These are phyloP conservation scores for Populus nigra DNA, from an alignment of 345 rosid species.

Conservation along the genomic window DNA sequence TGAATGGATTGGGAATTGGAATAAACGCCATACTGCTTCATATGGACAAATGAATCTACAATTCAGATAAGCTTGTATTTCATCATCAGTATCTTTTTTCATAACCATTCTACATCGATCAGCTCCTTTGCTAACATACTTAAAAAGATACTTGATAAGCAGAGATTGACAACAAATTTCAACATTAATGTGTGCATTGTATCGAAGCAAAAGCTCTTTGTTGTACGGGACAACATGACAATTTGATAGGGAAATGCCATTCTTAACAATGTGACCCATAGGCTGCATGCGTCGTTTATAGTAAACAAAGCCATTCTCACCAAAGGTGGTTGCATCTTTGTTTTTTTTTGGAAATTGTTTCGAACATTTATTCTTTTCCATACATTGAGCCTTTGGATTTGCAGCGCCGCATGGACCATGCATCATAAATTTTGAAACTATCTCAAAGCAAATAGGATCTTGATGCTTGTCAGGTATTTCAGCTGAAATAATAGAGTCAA, in stretches of 20 bases:
- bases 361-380: neutral
- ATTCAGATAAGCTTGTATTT: neutral
- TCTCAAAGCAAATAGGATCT: neutral
- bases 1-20: neutral
- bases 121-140: neutral
- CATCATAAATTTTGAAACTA: neutral
- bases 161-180: neutral
- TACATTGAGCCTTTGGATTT: neutral
- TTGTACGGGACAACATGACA: neutral
- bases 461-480: neutral
- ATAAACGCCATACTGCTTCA: neutral
- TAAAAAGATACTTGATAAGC: neutral
- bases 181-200: neutral
- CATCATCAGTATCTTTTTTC: neutral
- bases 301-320: neutral
- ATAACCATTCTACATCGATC: neutral
- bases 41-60: neutral
- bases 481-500: neutral
- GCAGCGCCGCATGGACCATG: neutral
- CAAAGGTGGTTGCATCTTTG: neutral
- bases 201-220: neutral
- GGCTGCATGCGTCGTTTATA: neutral
- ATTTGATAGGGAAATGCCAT: neutral
- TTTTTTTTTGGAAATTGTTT: neutral
- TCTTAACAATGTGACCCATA: neutral